Evolutionary conservation across 2,329 filamentous ascomycete genomes (phyloP).

Genomic region (Botrytis porri): DNA sequence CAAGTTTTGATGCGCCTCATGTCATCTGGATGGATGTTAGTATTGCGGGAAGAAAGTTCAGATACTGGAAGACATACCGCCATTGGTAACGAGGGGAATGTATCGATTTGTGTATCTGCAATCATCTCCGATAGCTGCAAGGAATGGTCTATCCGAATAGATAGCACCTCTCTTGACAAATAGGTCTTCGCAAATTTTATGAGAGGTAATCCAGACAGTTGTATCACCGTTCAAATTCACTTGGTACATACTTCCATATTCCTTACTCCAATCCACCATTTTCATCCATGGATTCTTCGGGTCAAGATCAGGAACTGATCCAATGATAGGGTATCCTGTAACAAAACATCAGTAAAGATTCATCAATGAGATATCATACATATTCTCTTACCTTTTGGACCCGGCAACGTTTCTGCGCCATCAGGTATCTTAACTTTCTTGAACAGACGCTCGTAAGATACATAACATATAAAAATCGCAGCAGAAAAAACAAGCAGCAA

Average conservation of each 20-base stretch:
- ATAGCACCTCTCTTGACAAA: constrained; percentile 42
- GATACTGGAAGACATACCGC: constrained; percentile 12
- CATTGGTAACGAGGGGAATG: constrained; percentile 22
- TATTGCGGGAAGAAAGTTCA: background rate
- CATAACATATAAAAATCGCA: constrained; percentile 13
- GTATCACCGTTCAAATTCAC: constrained; percentile 44
- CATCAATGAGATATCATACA: background rate
- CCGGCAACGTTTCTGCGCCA: constrained; percentile 22
- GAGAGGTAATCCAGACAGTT: constrained; percentile 41
- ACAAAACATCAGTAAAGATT: background rate
- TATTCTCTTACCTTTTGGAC: constrained; percentile 22
- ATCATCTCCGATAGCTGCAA: constrained; percentile 21
- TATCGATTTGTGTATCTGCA: constrained; percentile 17
- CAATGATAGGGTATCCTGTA: constrained; percentile 24
- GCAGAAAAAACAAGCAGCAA: constrained; percentile 7
- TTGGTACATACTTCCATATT: constrained; percentile 44
- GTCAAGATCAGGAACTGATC: constrained; percentile 23
- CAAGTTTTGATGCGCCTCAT: constrained; percentile 23
- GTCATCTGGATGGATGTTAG: constrained; percentile 18
- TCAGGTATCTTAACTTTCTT: constrained; percentile 19
- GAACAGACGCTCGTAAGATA: constrained; percentile 7
- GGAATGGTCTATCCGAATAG: constrained; percentile 32
- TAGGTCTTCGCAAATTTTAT: constrained; percentile 44
- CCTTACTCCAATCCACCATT: constrained; percentile 41
- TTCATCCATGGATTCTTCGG: constrained; percentile 42